These are phyloP conservation scores for Cryptosporidium canis DNA, from an alignment of 169 alveolate genomes.

Conservation along the genomic window DNA sequence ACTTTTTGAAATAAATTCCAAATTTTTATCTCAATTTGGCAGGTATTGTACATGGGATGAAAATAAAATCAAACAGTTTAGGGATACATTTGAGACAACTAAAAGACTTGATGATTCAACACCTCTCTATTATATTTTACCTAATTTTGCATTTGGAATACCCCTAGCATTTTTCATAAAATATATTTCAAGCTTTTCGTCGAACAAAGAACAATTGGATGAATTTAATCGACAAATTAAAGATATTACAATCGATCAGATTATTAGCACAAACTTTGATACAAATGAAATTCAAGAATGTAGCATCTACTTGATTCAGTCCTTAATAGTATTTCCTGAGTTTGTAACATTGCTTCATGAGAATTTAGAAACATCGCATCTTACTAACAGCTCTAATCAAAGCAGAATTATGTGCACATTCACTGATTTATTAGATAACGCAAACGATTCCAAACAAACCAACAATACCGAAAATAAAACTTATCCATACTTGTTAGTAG, in stretches of 20 bases:
- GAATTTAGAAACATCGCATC: background rate
- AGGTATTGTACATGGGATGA: constrained; percentile 29
- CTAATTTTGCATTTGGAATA: constrained; percentile 63
- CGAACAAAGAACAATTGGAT: background rate
- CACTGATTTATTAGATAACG: background rate
- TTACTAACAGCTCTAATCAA: background rate
- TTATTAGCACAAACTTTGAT: background rate
- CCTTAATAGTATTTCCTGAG: constrained; percentile 55
- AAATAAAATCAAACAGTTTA: background rate
- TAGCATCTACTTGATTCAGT: constrained; percentile 36
- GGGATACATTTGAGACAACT: background rate
- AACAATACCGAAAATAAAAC: background rate
- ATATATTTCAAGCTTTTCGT: background rate
- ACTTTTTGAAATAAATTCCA: constrained; percentile 6
- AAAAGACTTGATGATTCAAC: background rate
- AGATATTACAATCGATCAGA: constrained; percentile 29
- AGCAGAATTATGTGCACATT: background rate
- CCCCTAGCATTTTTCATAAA: constrained; percentile 31
- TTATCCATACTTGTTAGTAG: constrained; percentile 45
- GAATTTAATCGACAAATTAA: background rate
- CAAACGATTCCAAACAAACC: background rate
- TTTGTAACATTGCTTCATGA: background rate
- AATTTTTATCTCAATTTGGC: constrained; percentile 2
- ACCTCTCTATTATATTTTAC: constrained; percentile 41
- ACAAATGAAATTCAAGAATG: constrained; percentile 1